phyloP scores from a whole-genome alignment of 2,329 filamentous ascomycete genomes.

The Colletotrichum gloeosporioides region DNA sequence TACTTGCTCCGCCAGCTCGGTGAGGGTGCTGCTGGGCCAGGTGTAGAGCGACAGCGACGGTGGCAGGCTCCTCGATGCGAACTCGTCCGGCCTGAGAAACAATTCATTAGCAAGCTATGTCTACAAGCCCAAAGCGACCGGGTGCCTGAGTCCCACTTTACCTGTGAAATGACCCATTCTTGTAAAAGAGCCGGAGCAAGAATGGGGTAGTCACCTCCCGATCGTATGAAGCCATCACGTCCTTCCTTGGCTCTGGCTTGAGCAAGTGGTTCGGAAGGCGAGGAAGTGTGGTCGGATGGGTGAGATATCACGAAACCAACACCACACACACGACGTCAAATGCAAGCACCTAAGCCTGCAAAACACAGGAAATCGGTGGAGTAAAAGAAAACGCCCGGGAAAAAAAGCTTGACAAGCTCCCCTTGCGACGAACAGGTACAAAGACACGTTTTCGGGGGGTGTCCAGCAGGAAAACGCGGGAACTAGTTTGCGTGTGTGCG shows the following conservation, averaged over 20 bases:
- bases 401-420: constrained; percentile 19
- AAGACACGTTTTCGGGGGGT: constrained; percentile 7
- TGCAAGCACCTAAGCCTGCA: background rate
- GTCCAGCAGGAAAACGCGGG: background rate
- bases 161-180: constrained; percentile 75
- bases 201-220: constrained; percentile 79
- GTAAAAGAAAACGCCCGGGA: background rate
- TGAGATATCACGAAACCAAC: background rate
- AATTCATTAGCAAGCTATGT: background rate
- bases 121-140: constrained; percentile 20
- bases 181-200: constrained; percentile 85
- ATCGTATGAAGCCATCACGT: constrained; percentile 42
- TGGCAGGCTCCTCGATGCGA: constrained; percentile 64
- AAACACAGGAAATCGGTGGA: background rate
- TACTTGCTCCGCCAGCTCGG: constrained; percentile 81
- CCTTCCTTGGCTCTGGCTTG: background rate
- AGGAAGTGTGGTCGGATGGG: background rate
- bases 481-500: constrained; percentile 3
- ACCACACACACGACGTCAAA: background rate
- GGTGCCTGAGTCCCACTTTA: constrained; percentile 33
- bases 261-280: background rate
- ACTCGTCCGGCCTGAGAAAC: constrained; percentile 69
- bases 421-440: constrained; percentile 21
- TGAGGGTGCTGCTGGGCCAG: constrained; percentile 81
- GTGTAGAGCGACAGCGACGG: constrained; percentile 83